A percentile compares a stretch with the other conserved stretches of the same genome.
Conservation (phyloP, 495 filamentous ascomycete species). For the Geopyxis carbonaria region DNA sequence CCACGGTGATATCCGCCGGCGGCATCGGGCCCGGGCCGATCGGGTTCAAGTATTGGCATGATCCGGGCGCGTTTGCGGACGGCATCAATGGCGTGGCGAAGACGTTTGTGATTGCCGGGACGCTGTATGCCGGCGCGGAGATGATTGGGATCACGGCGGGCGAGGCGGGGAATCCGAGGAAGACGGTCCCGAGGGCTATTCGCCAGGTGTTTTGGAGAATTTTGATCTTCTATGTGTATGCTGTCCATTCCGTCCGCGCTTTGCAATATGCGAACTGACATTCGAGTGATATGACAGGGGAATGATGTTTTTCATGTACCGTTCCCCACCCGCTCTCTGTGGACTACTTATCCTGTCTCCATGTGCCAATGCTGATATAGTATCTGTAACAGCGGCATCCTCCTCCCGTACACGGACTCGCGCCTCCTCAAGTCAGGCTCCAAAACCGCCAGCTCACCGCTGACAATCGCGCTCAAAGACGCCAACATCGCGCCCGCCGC, state of each 20-base stretch:
- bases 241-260: background rate
- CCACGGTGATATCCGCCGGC: conserved; percentile 35
- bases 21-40: conserved; percentile 30
- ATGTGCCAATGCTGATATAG: no score
- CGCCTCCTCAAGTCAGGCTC: conserved; percentile 33
- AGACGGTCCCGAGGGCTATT: conserved; percentile 53
- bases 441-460: conserved; percentile 37
- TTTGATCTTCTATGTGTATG: conserved; percentile 38
- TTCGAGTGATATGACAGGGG: conserved; percentile 3
- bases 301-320: conserved; percentile 40
- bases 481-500: conserved; percentile 38
- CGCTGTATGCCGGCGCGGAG: conserved; percentile 61
- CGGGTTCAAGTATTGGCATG: conserved; percentile 50
- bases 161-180: conserved; percentile 54
- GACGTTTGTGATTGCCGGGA: conserved; percentile 47
- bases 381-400: conserved; percentile 33
- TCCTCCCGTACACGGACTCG: conserved; percentile 34
- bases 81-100: conserved; percentile 46
- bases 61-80: conserved; percentile 49
- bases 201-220: conserved; percentile 63
- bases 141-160: conserved; percentile 57
- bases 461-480: conserved; percentile 43
- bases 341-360: background rate
- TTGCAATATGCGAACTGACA: background rate
- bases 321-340: conserved; percentile 31